Evolutionary conservation across 805 yeast genomes (phyloP).

Genomic region (Candida glaebosa): DNA sequence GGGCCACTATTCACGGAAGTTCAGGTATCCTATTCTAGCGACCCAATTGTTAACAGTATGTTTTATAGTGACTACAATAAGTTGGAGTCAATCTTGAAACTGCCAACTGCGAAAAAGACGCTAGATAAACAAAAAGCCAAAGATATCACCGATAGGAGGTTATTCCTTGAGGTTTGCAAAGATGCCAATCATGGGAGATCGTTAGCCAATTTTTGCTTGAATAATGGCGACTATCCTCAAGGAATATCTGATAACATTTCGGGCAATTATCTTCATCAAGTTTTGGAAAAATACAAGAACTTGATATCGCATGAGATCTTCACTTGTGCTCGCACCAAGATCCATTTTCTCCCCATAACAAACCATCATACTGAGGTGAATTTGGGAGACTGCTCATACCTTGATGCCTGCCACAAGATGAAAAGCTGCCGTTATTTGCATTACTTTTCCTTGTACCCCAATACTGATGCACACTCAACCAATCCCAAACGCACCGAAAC

Average conservation of each 20-base stretch:
- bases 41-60: neutral
- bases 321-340: constrained; percentile 21
- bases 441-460: constrained; percentile 54
- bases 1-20: constrained; percentile 7
- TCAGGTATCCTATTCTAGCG: constrained; percentile 6
- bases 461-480: neutral
- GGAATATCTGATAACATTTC: constrained; percentile 8
- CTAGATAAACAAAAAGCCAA: constrained; percentile 40
- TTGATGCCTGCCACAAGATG: constrained; percentile 90
- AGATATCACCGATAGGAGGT: constrained; percentile 33
- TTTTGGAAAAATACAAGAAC: constrained; percentile 12
- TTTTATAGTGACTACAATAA: constrained; percentile 3
- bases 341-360: constrained; percentile 28
- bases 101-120: constrained; percentile 35
- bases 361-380: constrained; percentile 58
- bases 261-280: constrained; percentile 10
- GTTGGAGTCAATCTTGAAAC: constrained; percentile 9
- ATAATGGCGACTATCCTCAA: constrained; percentile 14
- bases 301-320: constrained; percentile 16
- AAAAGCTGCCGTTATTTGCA: constrained; percentile 79
- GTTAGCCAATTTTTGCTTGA: constrained; percentile 21
- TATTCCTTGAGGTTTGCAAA: constrained; percentile 52
- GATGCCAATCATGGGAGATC: constrained; percentile 31
- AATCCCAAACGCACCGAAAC: constrained; percentile 2
- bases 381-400: constrained; percentile 88